Base-by-base conservation (phyloP, 1,284 basidiomycete genomes). In the Volvariella volvacea region DNA sequence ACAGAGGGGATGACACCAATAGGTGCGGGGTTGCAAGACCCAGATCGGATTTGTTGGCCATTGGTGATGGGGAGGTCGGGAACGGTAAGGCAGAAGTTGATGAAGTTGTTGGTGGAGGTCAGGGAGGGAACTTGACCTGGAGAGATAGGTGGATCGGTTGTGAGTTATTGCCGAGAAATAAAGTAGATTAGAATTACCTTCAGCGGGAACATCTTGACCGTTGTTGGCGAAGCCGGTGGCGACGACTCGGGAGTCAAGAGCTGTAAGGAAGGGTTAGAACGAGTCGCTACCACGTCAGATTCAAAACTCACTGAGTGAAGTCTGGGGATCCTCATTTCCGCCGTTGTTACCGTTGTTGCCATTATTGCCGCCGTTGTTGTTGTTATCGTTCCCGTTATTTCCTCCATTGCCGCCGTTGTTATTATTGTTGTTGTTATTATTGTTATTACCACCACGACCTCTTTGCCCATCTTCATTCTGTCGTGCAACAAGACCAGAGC, bases 81-180 rank as follows among this genome's bases (percentile, higher is more conserved):
- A 20, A 67, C 62, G 19, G 69, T 75, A 30, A 70, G 55, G 55
- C 78, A 83, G 64, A 78, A 81, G 68, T 83, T 81, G 68, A 84
- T 83, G 63, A 80, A 86, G 66, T 86, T 85, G 68, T 87, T 84
- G 33, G 65, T 66, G 36, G 76, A 79, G 14, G 81, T 83, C 43
- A 76, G 57, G 9, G 79, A 82, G 3, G 76, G 57, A 43, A 77
- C 73, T 59, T 80, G 78, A 46, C 76, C 73, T 53, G 61, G n/a
- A n/a, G n/a, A 30, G 20, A 36, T 19, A 30, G 22, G 39, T 20
- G 20, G 39, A 41, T 14, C 38, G 9, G 12, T 21, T 39, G 6
- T 19, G 21, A 14, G n/a, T 22, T 19, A 9, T 19, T 30, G 8
- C 36, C 32, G 28, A 34, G 6, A 42, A 36, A 28, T 34, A 22